Evolutionary conservation across 2,329 filamentous ascomycete genomes (phyloP).

Genomic region (Ustulina deusta): DNA sequence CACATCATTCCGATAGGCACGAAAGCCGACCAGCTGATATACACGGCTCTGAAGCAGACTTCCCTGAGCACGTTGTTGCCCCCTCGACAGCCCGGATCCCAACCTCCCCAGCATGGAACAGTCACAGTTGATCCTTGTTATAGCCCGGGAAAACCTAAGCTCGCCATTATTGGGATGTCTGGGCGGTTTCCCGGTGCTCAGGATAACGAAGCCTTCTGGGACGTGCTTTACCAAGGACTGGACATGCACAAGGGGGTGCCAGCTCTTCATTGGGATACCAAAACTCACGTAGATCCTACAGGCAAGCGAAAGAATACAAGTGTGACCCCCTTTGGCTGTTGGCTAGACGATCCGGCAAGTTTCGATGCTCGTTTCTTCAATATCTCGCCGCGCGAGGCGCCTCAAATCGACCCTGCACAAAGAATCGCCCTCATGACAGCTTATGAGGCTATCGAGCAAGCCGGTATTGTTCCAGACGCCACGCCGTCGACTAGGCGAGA

Average conservation of each 20-base stretch:
- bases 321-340: conserved; percentile 34
- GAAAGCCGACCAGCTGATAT: too few species aligned
- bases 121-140: too few species aligned
- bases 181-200: conserved; percentile 39
- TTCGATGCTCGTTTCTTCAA: conserved; percentile 44
- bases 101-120: too few species aligned
- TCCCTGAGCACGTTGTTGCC: too few species aligned
- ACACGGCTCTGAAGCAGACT: too few species aligned
- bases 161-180: conserved; percentile 45
- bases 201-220: conserved; percentile 43
- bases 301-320: conserved; percentile 39
- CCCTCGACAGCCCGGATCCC: too few species aligned
- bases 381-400: conserved; percentile 42
- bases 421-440: conserved; percentile 72
- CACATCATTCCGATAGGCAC: too few species aligned
- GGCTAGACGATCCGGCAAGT: conserved; percentile 35
- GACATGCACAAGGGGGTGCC: conserved; percentile 44
- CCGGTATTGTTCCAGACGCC: conserved; percentile 52
- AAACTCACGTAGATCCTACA: conserved; percentile 42
- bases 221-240: conserved; percentile 40
- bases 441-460: conserved; percentile 76
- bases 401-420: conserved; percentile 71
- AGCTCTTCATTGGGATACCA: conserved; percentile 35
- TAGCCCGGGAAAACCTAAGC: conserved; percentile 18
- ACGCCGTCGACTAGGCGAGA: conserved; percentile 35